Base-by-base conservation (phyloP, 2,329 filamentous ascomycete species). In the Neofusicoccum umdonicola region DNA sequence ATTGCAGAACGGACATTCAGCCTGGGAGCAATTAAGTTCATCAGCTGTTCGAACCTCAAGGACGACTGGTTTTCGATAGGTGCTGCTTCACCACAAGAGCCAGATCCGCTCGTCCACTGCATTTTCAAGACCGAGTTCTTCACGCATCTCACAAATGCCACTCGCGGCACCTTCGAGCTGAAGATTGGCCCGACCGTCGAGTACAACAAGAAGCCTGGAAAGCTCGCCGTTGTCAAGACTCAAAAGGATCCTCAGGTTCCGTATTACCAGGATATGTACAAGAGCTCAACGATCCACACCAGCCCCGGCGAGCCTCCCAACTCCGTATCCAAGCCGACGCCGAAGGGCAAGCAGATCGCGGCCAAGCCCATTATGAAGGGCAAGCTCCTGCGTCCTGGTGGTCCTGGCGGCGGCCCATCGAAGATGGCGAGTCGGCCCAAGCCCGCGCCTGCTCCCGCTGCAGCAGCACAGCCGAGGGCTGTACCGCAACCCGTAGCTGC, bases 31-130 rank as follows among this genome's bases (percentile, higher is more conserved):
- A 94, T 99, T 82, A 96, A 96, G 77, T 95, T 90, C 72, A 83
- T 99, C 69, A 88, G 92, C 71, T 83, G 87, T 4, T 97, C 94
- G 2, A 92, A 86, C 15, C 81, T 91, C 66, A 92, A 91, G 68
- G 95, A 99, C 71, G 95, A 99, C 78, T 99, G 95, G 95, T 97
- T 99, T 77, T 92, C 94, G 1, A 83, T 99, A 41, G 92, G 93
- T 3, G 85, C 96, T 50, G 92, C 91, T n/a, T 93, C 93, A 37
- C 89, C 89, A 8, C 92, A 96, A 74, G 94, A 98, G 75, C 85
- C 95, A 0, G 95, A 99, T 77, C 93, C 95, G n/a, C 83, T 99
- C 22, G 79, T 99, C 72, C 96, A 89, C 79, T 99, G 95, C 74
- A 82, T 97, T 19, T 88, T 99, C 78, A 99, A 99, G 82, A 99